phyloP scores from a whole-genome alignment of 345 rosid genomes.

The Populus deltoides region DNA sequence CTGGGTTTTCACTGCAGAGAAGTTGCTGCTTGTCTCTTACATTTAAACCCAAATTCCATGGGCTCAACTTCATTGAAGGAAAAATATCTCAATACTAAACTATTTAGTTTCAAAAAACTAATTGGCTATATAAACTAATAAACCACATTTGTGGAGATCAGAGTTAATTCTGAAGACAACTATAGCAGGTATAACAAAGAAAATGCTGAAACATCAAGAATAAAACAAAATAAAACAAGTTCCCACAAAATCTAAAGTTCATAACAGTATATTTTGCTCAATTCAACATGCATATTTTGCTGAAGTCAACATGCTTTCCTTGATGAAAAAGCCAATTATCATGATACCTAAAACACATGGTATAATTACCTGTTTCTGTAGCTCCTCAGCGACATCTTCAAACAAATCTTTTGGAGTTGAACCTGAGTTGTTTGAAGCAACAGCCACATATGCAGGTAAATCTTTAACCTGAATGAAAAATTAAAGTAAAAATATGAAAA shows the following conservation, averaged over 20 bases:
- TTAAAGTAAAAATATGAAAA: slow-evolving; percentile 5
- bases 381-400: slow-evolving; percentile 84
- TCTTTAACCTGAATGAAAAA: slow-evolving; percentile 61
- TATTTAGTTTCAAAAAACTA: background rate
- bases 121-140: background rate
- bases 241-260: background rate
- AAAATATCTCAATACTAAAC: background rate
- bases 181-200: background rate
- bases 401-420: slow-evolving; percentile 89
- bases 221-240: background rate
- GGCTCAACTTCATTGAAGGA: background rate
- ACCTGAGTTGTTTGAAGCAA: slow-evolving; percentile 77
- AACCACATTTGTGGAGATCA: background rate
- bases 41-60: background rate
- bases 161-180: background rate
- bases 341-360: background rate
- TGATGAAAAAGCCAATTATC: background rate
- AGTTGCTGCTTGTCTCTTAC: background rate
- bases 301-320: background rate
- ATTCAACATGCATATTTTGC: background rate
- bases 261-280: background rate
- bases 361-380: slow-evolving; percentile 58
- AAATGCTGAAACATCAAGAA: background rate
- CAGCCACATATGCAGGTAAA: slow-evolving; percentile 62
- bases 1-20: background rate